Conservation (phyloP, 176 grass and related monocot species). For the Juncus inflexus region DNA sequence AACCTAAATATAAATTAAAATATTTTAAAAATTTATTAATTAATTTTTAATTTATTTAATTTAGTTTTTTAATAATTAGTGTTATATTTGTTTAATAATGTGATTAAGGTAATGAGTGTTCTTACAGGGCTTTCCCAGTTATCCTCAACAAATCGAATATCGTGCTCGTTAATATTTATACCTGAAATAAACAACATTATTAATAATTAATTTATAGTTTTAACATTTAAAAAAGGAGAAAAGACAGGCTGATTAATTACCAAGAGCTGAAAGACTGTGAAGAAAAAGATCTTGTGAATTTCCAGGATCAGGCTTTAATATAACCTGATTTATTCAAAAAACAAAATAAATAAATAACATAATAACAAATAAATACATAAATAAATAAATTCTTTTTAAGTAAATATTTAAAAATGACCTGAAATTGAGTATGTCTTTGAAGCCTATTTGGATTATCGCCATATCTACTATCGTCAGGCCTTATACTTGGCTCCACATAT, state of each 20-base stretch:
- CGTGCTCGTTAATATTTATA: slow-evolving; percentile 64
- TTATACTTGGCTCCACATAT: slow-evolving; percentile 86
- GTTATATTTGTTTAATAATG: slow-evolving; percentile 8
- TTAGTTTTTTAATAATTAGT: not conserved
- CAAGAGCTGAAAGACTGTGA: slow-evolving; percentile 78
- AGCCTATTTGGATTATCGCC: slow-evolving; percentile 97
- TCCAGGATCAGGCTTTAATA: slow-evolving; percentile 86
- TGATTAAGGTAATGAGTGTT: slow-evolving; percentile 10
- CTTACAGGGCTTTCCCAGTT: slow-evolving; percentile 96
- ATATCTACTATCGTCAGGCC: slow-evolving; percentile 93
- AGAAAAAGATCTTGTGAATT: slow-evolving; percentile 92
- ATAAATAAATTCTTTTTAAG: slow-evolving; percentile 17
- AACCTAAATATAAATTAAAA: slow-evolving; percentile 38
- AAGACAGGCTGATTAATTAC: slow-evolving; percentile 27
- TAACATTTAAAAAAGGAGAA: not conserved
- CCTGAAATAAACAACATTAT: slow-evolving; percentile 20
- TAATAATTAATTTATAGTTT: not conserved
- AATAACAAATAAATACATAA: slow-evolving; percentile 4
- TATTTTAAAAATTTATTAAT: slow-evolving; percentile 5
- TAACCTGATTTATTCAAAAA: slow-evolving; percentile 53
- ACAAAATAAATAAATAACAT: not conserved
- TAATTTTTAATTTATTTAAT: slow-evolving; percentile 12
- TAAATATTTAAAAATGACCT: slow-evolving; percentile 35
- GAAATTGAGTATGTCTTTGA: slow-evolving; percentile 93
- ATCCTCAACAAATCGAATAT: slow-evolving; percentile 95